These are phyloP conservation scores for Pseudogymnoascus sp. DNA, from an alignment of 2,329 filamentous ascomycete species.

Conservation along the genomic window DNA sequence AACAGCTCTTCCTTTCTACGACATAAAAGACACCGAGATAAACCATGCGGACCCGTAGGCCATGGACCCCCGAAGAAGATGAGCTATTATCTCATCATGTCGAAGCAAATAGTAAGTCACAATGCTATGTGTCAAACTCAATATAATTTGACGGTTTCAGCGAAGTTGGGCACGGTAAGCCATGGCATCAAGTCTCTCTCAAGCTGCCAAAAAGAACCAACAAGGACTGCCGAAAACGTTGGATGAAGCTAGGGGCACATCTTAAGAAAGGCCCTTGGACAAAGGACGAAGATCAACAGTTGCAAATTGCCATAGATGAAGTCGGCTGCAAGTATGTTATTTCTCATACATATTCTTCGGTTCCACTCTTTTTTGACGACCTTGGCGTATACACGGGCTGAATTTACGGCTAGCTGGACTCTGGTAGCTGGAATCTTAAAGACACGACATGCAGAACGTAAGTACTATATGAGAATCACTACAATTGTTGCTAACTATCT, in stretches of 20 bases:
- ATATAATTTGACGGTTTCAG: background rate
- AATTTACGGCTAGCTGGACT: background rate
- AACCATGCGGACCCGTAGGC: background rate
- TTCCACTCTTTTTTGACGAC: background rate
- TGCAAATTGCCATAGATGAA: background rate
- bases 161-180: background rate
- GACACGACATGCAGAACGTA: background rate
- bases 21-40: background rate
- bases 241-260: conserved; percentile 32
- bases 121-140: too few species aligned
- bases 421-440: background rate
- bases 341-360: background rate
- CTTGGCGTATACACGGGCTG: background rate
- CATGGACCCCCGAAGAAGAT: background rate
- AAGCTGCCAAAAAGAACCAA: conserved; percentile 33
- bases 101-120: background rate
- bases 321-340: background rate
- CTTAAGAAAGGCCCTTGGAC: conserved; percentile 34
- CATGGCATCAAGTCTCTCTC: conserved; percentile 31
- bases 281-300: background rate
- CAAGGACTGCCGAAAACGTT: conserved; percentile 38
- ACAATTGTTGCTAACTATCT: background rate
- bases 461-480: background rate
- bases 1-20: background rate
- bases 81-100: background rate